These are phyloP conservation scores for Alternaria triticimaculans DNA, from an alignment of 2,329 filamentous ascomycete species.

Conservation along the genomic window DNA sequence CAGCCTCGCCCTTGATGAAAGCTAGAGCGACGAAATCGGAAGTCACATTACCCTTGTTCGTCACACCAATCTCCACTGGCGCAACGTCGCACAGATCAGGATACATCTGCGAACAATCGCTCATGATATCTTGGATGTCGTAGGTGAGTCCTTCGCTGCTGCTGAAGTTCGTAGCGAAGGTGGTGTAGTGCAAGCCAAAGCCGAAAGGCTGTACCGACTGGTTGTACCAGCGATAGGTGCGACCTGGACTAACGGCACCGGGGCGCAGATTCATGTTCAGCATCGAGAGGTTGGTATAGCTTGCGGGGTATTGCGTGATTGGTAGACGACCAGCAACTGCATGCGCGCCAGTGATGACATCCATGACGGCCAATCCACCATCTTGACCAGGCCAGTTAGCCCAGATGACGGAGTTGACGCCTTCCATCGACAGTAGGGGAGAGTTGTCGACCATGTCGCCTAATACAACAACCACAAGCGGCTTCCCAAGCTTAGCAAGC, in stretches of 20 bases:
- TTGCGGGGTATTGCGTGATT: conserved; percentile 62
- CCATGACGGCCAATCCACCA: conserved; percentile 62
- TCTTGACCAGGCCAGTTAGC: conserved; percentile 66
- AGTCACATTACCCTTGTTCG: conserved; percentile 54
- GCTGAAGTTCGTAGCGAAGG: conserved; percentile 48
- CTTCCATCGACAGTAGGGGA: conserved; percentile 55
- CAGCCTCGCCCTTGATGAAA: conserved; percentile 58
- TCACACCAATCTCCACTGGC: conserved; percentile 49
- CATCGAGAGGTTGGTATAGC: conserved; percentile 60
- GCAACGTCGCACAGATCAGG: conserved; percentile 50
- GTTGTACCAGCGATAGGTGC: conserved; percentile 67
- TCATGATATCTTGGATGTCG: conserved; percentile 48
- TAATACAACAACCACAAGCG: conserved; percentile 60
- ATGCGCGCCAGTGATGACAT: conserved; percentile 59
- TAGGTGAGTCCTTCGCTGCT: conserved; percentile 2
- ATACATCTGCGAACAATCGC: conserved; percentile 40
- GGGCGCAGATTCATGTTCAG: conserved; percentile 64
- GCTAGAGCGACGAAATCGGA: conserved; percentile 63
- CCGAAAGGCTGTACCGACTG: conserved; percentile 62
- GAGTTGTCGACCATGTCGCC: conserved; percentile 62
- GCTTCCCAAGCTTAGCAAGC: conserved; percentile 57
- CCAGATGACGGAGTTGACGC: conserved; percentile 63
- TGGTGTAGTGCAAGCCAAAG: conserved; percentile 65
- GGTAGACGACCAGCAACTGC: conserved; percentile 63
- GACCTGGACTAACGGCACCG: conserved; percentile 53